Percentiles rank a stretch among this genome's conserved stretches.
Evolutionary conservation across 2,329 filamentous ascomycete species (phyloP).

Genomic region (Botrytis paeoniae): DNA sequence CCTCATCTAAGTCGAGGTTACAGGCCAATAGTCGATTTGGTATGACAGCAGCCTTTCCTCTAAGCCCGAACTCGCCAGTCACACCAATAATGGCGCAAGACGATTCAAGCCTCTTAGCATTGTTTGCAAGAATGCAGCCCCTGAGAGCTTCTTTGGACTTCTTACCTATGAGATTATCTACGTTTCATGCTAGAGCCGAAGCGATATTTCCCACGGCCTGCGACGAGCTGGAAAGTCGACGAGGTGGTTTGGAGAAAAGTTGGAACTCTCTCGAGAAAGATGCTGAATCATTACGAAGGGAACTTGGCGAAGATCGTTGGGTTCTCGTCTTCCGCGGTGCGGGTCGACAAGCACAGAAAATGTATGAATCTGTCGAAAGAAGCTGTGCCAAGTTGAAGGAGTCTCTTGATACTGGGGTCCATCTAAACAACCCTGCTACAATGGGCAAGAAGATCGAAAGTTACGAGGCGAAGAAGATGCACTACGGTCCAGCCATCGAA

Average conservation of each 20-base stretch:
- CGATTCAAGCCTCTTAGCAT: slow-evolving; percentile 80
- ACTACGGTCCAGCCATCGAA: slow-evolving; percentile 92
- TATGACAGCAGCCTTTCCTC: slow-evolving; percentile 56
- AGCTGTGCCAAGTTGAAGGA: slow-evolving; percentile 81
- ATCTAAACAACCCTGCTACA: slow-evolving; percentile 66
- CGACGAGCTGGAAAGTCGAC: slow-evolving; percentile 77
- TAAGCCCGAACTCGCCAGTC: slow-evolving; percentile 59
- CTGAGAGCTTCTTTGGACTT: slow-evolving; percentile 91
- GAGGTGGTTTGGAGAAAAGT: slow-evolving; percentile 71
- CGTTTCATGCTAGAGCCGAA: slow-evolving; percentile 77
- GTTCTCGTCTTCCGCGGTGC: slow-evolving; percentile 92
- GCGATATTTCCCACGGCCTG: slow-evolving; percentile 84
- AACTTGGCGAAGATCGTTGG: slow-evolving; percentile 94
- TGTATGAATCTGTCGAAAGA: slow-evolving; percentile 92
- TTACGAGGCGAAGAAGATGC: slow-evolving; percentile 91
- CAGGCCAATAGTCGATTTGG: slow-evolving; percentile 65
- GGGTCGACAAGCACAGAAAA: slow-evolving; percentile 86
- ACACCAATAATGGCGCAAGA: slow-evolving; percentile 64
- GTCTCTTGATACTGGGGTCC: slow-evolving; percentile 69
- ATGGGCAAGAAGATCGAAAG: slow-evolving; percentile 83
- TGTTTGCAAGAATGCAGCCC: slow-evolving; percentile 95
- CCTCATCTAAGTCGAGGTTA: slow-evolving; percentile 52
- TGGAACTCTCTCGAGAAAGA: slow-evolving; percentile 89
- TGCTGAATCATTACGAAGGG: slow-evolving; percentile 82
- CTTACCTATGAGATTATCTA: slow-evolving; percentile 86